Evolutionary conservation across 306 rosid species (phyloP).

Genomic region (Pyrus betulifolia): DNA sequence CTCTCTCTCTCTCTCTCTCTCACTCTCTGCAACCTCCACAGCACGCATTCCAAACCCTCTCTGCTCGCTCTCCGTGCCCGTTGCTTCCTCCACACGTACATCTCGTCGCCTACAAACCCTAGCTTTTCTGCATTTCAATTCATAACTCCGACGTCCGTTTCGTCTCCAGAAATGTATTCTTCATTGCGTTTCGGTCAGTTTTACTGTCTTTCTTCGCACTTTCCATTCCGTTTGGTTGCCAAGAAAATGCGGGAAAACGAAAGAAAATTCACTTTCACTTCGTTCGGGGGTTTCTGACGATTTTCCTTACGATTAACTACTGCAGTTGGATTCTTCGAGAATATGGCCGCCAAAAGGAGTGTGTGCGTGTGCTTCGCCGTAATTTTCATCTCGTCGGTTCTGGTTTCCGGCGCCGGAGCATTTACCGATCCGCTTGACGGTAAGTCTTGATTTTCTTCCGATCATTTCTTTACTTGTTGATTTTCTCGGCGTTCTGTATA

Average conservation of each 20-base stretch:
- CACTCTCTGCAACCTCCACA: not conserved
- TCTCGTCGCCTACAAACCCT: not conserved
- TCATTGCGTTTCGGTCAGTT: not conserved
- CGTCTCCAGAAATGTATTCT: not conserved
- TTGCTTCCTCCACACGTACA: not conserved
- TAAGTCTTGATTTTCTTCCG: slow-evolving; percentile 7
- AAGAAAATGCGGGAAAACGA: slow-evolving; percentile 14
- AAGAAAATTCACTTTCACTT: not conserved
- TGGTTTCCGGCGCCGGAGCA: slow-evolving; percentile 37
- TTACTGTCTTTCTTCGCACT: not conserved
- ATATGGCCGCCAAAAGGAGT: slow-evolving; percentile 31
- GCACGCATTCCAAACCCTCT: slow-evolving; percentile 12
- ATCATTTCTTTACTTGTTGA: not conserved
- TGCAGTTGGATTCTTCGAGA: slow-evolving; percentile 12
- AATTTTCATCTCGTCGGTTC: slow-evolving; percentile 33
- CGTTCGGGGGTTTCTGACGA: not conserved
- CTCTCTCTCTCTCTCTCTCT: not conserved
- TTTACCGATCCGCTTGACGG: slow-evolving; percentile 48
- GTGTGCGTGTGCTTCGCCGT: slow-evolving; percentile 14
- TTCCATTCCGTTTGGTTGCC: slow-evolving; percentile 12
- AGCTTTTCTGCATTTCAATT: not conserved
- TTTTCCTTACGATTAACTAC: not conserved
- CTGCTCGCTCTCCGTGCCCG: not conserved
- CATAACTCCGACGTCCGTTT: not conserved
- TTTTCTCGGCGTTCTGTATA: not conserved